These are phyloP conservation scores for Aspergillus arachidicola DNA, from an alignment of 2,329 filamentous ascomycete species.

Conservation along the genomic window DNA sequence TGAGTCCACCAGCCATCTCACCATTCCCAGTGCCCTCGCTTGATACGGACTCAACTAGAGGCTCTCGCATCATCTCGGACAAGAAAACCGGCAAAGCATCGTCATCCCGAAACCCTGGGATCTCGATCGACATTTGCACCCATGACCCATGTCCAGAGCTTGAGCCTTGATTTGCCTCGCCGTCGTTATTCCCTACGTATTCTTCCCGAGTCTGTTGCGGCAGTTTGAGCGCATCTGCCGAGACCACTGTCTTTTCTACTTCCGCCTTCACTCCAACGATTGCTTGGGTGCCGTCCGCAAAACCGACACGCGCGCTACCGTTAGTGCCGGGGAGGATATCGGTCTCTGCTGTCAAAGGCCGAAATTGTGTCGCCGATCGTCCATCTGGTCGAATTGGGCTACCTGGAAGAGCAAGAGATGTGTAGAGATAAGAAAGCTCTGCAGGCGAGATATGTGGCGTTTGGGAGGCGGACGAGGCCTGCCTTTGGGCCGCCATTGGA, in stretches of 20 bases:
- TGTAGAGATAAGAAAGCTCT: conserved; percentile 93
- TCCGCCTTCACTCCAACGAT: conserved; percentile 95
- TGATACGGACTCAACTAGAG: conserved; percentile 71
- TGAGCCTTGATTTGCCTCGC: conserved; percentile 28
- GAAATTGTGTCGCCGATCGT: conserved; percentile 80
- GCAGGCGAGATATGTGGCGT: conserved; percentile 79
- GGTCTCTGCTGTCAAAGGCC: conserved; percentile 85
- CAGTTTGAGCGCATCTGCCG: conserved; percentile 37
- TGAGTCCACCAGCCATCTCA: conserved; percentile 69
- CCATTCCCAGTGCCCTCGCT: conserved; percentile 74
- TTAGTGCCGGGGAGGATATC: conserved; percentile 87
- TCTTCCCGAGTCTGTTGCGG: conserved; percentile 38
- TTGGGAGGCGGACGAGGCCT: conserved; percentile 54
- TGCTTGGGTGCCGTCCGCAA: conserved; percentile 92
- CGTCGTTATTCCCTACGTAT: conserved; percentile 24
- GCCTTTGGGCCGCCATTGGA: conserved; percentile 64
- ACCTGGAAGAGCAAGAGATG: conserved; percentile 75
- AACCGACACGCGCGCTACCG: conserved; percentile 89
- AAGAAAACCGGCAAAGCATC: conserved; percentile 87
- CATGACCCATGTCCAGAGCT: conserved; percentile 63
- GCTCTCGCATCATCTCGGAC: conserved; percentile 84
- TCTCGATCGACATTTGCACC: conserved; percentile 89
- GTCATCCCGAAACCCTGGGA: conserved; percentile 87
- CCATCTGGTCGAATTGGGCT: conserved; percentile 84
- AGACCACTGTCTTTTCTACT: conserved; percentile 70